Base-by-base conservation (phyloP, 108 stramenopile species). In the Craspedostauros australis region DNA sequence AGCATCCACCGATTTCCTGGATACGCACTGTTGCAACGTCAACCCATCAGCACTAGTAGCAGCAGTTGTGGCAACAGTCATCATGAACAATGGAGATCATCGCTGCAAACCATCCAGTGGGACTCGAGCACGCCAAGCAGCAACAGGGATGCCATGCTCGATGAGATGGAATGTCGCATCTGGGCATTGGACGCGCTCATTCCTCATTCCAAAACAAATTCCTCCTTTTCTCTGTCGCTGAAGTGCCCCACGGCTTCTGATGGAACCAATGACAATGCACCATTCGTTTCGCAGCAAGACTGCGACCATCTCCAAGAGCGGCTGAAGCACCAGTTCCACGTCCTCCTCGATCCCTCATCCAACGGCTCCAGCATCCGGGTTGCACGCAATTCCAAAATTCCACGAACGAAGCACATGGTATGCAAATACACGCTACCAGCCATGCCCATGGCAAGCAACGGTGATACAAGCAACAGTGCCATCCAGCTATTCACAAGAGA, bases 1-100 rank as follows among this genome's bases (percentile, higher is more conserved):
- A 54, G 54, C 36, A 85, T 85, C 65, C 80, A 85, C 66, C 43
- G 75, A 18, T 85, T 81, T 64, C 40, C 62, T 20, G 84, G 84
- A 41, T 82, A 76, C 68, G 53, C 70, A 37, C 60, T 85, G 7
- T 33, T 84, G 3, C 46, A 72, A 16, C 54, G 70, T 16, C 42
- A 47, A 5, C 4, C n/a, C 15, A 14, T 45, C 40, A 31, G 6
- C 2, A n/a, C 8, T 7, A 36, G 11, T 34, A 26, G 5, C 42
- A 12, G 0, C 15, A 2, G 16, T 15, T 53, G 39, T 6, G 5
- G 7, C 3, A 14, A 40, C 11, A 19, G 41, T n/a, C 25, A 54
- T 54, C 39, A n/a, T 3, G 21, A 40, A 7, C 36, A 12, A 54
- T 19, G 25, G 38, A 39, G 31, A 40, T 1, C 39, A 6, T 40